Conservation (phyloP, 2,329 filamentous ascomycete genomes). For the Huntiella omanensis region DNA sequence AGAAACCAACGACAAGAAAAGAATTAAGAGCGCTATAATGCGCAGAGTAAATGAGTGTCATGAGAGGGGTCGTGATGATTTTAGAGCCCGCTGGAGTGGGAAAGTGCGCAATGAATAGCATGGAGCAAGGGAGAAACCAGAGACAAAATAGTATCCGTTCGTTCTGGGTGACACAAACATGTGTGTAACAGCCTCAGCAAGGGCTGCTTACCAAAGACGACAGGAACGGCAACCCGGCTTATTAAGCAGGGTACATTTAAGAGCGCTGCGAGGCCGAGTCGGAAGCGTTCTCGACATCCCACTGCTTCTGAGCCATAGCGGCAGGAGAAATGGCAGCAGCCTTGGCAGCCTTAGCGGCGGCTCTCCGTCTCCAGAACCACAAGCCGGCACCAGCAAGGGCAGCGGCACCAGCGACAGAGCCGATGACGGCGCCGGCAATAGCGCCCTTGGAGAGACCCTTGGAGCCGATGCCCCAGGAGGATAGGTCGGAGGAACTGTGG, state of each 20-base stretch:
- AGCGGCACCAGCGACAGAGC: conserved; percentile 42
- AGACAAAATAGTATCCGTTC: not conserved
- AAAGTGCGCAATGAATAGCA: not conserved
- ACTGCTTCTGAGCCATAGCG: conserved; percentile 7
- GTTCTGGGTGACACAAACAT: not conserved
- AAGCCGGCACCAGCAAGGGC: conserved; percentile 42
- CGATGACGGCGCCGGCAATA: conserved; percentile 60
- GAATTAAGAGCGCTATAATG: not conserved
- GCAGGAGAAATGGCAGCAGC: not conserved
- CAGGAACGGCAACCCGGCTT: not conserved
- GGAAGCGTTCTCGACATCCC: conserved; percentile 5
- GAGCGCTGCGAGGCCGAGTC: conserved; percentile 6
- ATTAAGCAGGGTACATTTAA: not conserved
- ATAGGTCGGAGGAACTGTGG: not conserved
- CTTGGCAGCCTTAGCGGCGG: not conserved
- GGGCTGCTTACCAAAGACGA: not conserved
- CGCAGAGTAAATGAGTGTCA: not conserved
- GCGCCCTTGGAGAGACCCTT: conserved; percentile 41
- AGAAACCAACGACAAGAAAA: no score
- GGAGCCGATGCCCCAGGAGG: conserved; percentile 6
- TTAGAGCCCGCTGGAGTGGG: not conserved
- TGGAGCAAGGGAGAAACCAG: not conserved
- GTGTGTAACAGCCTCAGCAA: not conserved
- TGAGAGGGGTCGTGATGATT: conserved; percentile 1
- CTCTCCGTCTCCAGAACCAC: conserved; percentile 26